A percentile compares a stretch with the other conserved stretches of the same genome.
phyloP scores from a whole-genome alignment of 2,329 filamentous ascomycete species.

The Alternaria sp. region DNA sequence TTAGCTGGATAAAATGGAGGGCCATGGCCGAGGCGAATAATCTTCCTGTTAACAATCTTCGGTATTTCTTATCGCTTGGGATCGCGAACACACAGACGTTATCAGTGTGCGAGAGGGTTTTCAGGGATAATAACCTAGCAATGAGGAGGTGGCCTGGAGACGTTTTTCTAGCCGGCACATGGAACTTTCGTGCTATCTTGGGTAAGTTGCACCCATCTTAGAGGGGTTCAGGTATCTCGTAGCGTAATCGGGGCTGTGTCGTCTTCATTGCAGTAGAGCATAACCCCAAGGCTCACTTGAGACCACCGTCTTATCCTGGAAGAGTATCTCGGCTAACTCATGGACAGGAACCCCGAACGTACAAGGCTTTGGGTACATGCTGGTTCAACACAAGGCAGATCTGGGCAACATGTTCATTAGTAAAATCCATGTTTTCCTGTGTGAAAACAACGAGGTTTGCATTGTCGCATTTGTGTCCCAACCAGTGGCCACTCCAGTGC shows the following conservation, averaged over 20 bases:
- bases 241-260: neutral
- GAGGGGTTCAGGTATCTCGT: neutral
- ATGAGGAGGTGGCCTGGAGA: constrained; percentile 24
- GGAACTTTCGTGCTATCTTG: constrained; percentile 22
- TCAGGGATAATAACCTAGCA: constrained; percentile 10
- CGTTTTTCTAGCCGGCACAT: constrained; percentile 15
- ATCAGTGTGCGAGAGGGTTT: constrained; percentile 13
- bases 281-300: neutral
- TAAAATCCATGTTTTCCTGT: constrained; percentile 21
- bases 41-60: constrained; percentile 10
- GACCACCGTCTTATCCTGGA: neutral
- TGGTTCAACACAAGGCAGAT: constrained; percentile 26
- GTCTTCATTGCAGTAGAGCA: neutral
- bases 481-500: neutral
- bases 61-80: constrained; percentile 23
- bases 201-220: constrained; percentile 7
- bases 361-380: constrained; percentile 26
- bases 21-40: neutral
- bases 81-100: constrained; percentile 23
- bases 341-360: constrained; percentile 23
- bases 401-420: constrained; percentile 25
- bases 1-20: constrained; percentile 24
- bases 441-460: constrained; percentile 12
- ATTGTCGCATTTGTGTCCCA: constrained; percentile 21
- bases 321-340: neutral